Conservation (phyloP, 2,329 filamentous ascomycete species). For the Penicillium sp. region DNA sequence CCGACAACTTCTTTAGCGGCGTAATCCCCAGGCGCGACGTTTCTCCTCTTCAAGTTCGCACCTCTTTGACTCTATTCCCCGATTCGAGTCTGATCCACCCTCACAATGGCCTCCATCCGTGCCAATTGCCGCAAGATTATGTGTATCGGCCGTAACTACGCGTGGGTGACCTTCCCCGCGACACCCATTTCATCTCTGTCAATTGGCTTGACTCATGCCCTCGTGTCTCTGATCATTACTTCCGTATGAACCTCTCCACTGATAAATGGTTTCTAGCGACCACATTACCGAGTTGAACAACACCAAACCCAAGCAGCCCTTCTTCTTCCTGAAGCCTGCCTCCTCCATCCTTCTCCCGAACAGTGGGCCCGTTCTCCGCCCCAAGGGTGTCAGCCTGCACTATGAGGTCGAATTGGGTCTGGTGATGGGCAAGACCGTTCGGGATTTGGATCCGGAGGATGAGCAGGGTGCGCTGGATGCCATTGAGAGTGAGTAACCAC, state of each 20-base stretch:
- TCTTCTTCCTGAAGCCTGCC: slow-evolving; percentile 97
- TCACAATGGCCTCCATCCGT: slow-evolving; percentile 47
- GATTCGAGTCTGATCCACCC: slow-evolving; percentile 28
- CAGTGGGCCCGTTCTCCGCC: slow-evolving; percentile 77
- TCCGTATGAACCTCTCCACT: not conserved
- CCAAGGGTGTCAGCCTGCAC: slow-evolving; percentile 81
- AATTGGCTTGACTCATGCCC: not conserved
- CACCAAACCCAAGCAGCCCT: slow-evolving; percentile 85
- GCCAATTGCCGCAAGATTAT: slow-evolving; percentile 71
- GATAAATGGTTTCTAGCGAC: slow-evolving; percentile 59
- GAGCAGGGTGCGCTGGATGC: slow-evolving; percentile 74
- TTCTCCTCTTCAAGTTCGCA: not conserved
- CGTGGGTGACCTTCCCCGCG: slow-evolving; percentile 57
- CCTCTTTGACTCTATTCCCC: not conserved
- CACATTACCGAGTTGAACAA: slow-evolving; percentile 93
- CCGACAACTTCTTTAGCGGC: not conserved
- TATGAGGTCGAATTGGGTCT: slow-evolving; percentile 94
- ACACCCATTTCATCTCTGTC: not conserved
- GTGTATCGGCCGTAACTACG: slow-evolving; percentile 96
- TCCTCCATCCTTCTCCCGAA: slow-evolving; percentile 80
- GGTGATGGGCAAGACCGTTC: slow-evolving; percentile 78
- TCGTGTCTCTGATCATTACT: not conserved
- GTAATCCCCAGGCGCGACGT: not conserved
- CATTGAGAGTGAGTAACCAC: slow-evolving; percentile 66
- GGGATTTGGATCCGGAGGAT: slow-evolving; percentile 74